Conservation (phyloP, 768 basidiomycete genomes). For the Coprinopsis sp. region DNA sequence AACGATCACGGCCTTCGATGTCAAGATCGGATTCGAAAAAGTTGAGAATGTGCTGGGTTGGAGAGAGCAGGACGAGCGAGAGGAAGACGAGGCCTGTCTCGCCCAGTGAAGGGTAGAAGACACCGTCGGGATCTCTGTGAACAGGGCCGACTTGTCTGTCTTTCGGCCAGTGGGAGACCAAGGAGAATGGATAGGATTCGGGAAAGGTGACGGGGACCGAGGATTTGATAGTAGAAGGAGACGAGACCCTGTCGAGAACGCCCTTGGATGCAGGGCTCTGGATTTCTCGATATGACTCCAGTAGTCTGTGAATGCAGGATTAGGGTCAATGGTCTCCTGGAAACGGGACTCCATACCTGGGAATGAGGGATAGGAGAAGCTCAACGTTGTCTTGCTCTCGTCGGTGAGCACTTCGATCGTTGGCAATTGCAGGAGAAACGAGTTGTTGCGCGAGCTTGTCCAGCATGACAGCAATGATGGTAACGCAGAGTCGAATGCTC, state of each 20-base stretch:
- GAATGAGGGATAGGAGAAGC: conserved; percentile 73
- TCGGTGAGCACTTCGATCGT: conserved; percentile 55
- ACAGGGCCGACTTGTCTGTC: not conserved
- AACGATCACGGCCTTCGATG: conserved; percentile 83
- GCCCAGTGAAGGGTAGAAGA: conserved; percentile 74
- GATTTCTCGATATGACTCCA: conserved; percentile 86
- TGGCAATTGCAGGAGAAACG: conserved; percentile 57
- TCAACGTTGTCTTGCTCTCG: conserved; percentile 94
- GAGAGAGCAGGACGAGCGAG: conserved; percentile 74
- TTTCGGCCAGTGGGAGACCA: conserved; percentile 40
- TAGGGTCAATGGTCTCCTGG: no score
- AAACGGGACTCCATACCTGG: no score
- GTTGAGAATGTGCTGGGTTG: conserved; percentile 68
- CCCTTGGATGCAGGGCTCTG: conserved; percentile 61
- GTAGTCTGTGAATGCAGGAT: conserved; percentile 44
- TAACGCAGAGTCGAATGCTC: conserved; percentile 82
- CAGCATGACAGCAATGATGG: conserved; percentile 83
- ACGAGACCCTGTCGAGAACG: conserved; percentile 64
- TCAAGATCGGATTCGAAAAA: conserved; percentile 80
- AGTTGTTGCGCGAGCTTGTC: conserved; percentile 84
- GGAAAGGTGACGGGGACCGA: conserved; percentile 81
- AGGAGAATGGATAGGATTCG: conserved; percentile 88
- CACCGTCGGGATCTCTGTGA: conserved; percentile 35
- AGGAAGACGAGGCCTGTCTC: conserved; percentile 85
- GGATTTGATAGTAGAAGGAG: conserved; percentile 53